Conservation (phyloP, 176 grass and related monocot species). For the Saccharum spontaneum region DNA sequence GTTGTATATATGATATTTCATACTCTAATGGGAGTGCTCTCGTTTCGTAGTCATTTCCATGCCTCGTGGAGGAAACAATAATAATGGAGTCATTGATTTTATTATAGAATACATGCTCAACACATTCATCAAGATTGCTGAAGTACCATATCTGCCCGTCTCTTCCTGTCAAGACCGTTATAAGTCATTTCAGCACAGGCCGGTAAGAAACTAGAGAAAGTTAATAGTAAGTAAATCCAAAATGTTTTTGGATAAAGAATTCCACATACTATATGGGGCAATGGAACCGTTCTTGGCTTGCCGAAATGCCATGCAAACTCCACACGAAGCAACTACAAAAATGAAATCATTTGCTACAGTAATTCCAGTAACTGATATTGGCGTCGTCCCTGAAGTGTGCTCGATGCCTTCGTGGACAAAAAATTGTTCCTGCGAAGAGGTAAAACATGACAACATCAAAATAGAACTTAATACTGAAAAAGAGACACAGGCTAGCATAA, state of each 20-base stretch:
- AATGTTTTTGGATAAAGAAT: neutral
- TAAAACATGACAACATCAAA: too few relatives aligned
- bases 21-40: neutral
- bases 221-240: neutral
- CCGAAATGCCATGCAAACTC: neutral
- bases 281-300: neutral
- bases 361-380: neutral
- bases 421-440: neutral
- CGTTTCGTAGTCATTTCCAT: neutral
- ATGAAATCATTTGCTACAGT: conserved; percentile 1
- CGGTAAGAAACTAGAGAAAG: neutral
- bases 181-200: neutral
- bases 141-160: neutral
- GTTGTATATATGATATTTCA: neutral
- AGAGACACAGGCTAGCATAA: too few relatives aligned
- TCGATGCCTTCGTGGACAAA: too few relatives aligned
- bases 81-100: neutral
- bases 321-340: neutral
- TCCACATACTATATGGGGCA: neutral
- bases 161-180: neutral
- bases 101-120: neutral
- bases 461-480: too few relatives aligned
- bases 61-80: neutral
- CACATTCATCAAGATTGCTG: neutral
- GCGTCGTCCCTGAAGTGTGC: neutral